These are phyloP conservation scores for Triticum aestivum DNA, from an alignment of 176 grass and related monocot species.

Conservation along the genomic window IWGSC_CS_RefSeq_v2.1 NC_057798.1:205254483-205254982, in stretches of 20 bases:
- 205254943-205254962: constrained; percentile 98
- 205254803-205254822: constrained; percentile 68
- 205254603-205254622: constrained; percentile 9
- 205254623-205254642: constrained; percentile 8
- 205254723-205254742: constrained; percentile 90
- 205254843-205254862: constrained; percentile 84
- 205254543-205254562: neutral
- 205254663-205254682: constrained; percentile 52
- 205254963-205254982: constrained; percentile 91
- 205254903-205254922: constrained; percentile 82
- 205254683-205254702: constrained; percentile 75
- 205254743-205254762: constrained; percentile 86
- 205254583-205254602: constrained; percentile 1
- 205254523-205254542: neutral
- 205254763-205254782: constrained; percentile 79
- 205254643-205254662: neutral
- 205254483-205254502: neutral
- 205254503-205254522: too few species aligned
- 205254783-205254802: constrained; percentile 65
- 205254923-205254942: constrained; percentile 88
- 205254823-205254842: constrained; percentile 82
- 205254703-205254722: constrained; percentile 90
- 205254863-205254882: constrained; percentile 93
- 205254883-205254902: constrained; percentile 66
- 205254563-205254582: neutral